Evolutionary conservation across 805 yeast genomes (phyloP), one percentile per base, ranked within the genome.

Genomic region (Priceomyces haplophilus): DNA sequence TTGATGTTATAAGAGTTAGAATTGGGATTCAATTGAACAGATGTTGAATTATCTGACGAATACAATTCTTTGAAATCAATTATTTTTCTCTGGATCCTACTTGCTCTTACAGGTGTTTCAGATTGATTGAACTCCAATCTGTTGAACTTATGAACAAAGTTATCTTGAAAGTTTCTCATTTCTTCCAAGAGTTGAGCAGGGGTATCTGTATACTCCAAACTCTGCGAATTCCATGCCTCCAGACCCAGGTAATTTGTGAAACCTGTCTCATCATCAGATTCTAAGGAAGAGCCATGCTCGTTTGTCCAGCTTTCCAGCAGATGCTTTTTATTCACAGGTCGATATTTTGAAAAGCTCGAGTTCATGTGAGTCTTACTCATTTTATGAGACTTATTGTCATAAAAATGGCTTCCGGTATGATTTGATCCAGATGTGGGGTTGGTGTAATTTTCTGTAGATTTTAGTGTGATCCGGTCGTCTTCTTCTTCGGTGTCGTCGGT

Each of bases 81-180:
- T 8, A 62, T 38, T 41, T 62, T 66, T 41, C 61, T 64, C 50
- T 69, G 71, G 4, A 65, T 60, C 29, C 75, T 48, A 37, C 60
- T 59, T 7, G 46, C 24, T 21, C 47, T 55, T 7, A 17, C 35
- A 3, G 10, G 35, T 16, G 17, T 35, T 21, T 7, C 45, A 17
- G 18, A 37, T 34, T 27, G 30, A 21, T 38, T 42, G 21, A 15
- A 43, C 34, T 13, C 29, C 41, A 18, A 16, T 12, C 20, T 34
- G 30, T 48, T 43, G 38, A 45, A 51, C 40, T 58, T 60, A 23
- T 55, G 50, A 3, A 63, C 61, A 48, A 65, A 62, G n/a, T 52
- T 54, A 30, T 40, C 54, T 42, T 65, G 70, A 36, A 65, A 65
- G 10, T 52, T 60, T 30, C 56, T 52, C 35, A 65, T 59, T 41